Evolutionary conservation across 179 eudicot species (phyloP).

Genomic region (Pouteria campechiana): DNA sequence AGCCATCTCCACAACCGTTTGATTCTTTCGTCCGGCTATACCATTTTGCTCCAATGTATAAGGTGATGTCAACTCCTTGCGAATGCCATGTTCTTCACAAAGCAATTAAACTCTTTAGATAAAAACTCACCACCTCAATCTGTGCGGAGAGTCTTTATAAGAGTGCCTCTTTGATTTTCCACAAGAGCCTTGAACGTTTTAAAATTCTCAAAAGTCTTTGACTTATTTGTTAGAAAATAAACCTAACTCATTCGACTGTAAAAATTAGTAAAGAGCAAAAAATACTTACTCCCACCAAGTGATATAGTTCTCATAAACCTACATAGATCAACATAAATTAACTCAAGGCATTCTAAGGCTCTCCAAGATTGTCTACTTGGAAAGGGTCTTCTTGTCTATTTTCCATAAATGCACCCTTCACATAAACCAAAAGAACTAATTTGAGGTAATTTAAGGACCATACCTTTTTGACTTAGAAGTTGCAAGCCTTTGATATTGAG

Average conservation of each 20-base stretch:
- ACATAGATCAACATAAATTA: constrained; percentile 5
- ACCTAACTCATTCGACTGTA: constrained; percentile 8
- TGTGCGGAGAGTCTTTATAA: constrained; percentile 1
- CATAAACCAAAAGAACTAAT: not conserved
- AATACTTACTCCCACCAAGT: constrained; percentile 8
- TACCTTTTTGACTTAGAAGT: not conserved
- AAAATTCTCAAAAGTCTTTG: constrained; percentile 10
- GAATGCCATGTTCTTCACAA: constrained; percentile 4
- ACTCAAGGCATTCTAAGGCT: constrained; percentile 3
- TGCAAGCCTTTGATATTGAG: constrained; percentile 3
- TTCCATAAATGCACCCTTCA: constrained; percentile 6
- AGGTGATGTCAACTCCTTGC: too few relatives aligned
- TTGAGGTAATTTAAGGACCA: constrained; percentile 6
- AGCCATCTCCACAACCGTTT: not conserved
- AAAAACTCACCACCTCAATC: constrained; percentile 12
- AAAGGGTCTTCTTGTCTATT: not conserved
- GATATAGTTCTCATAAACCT: not conserved
- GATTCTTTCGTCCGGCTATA: not conserved
- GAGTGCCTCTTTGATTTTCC: not conserved
- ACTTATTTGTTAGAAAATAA: constrained; percentile 6
- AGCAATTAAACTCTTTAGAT: constrained; percentile 1
- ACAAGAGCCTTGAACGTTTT: constrained; percentile 11
- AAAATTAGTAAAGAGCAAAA: constrained; percentile 11
- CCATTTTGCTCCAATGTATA: not conserved
- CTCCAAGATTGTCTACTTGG: constrained; percentile 9